Evolutionary conservation across 2,329 filamentous ascomycete genomes (phyloP), one percentile per base, ranked within the genome.

Genomic region (Epichloe bromicola): DNA sequence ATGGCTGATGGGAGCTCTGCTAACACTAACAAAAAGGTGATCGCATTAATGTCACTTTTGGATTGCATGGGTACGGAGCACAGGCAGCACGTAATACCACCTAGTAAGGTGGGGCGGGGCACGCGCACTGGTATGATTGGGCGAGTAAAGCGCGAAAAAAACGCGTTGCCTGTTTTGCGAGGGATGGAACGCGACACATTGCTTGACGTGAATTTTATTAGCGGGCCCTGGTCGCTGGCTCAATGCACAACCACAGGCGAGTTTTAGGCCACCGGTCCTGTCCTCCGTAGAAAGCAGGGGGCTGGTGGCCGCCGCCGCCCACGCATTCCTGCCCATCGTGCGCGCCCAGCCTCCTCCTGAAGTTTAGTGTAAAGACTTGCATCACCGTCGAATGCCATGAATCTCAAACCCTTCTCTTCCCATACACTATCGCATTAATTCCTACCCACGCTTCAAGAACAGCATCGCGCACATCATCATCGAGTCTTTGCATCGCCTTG

Each of bases 341-440:
- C 33, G 42, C 42, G 46, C 57, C 58, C 58, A 59, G 55, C 56
- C 58, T 53, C 55, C 57, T 51, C 46, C 43, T 44, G 20, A 41
- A 17, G 36, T n/a, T 36, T 7, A 41, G 14, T 46, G 46, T 34
- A 43, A 19, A 41, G 44, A 43, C 48, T 56, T 50, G 36, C 43
- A 49, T 51, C 46, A 36, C 46, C 34, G 54, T 60, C 58, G 46
- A 48, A 15, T 48, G 51, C 51, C 49, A 54, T 45, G 50, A 59
- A 60, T 26, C 52, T 26, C 44, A 33, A 45, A 43, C 54, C 37
- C 58, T 55, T 50, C 51, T 52, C 54, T 50, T 58, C 53, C 56
- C 56, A 58, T 44, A 26, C 45, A 48, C 37, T 37, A 40, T 45
- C 38, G 44, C 43, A 46, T 41, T 48, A 37, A 41, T 39, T 48